These are phyloP conservation scores for Aspergillus texensis DNA, from an alignment of 2,329 filamentous ascomycete species.

Conservation along the genomic window DNA sequence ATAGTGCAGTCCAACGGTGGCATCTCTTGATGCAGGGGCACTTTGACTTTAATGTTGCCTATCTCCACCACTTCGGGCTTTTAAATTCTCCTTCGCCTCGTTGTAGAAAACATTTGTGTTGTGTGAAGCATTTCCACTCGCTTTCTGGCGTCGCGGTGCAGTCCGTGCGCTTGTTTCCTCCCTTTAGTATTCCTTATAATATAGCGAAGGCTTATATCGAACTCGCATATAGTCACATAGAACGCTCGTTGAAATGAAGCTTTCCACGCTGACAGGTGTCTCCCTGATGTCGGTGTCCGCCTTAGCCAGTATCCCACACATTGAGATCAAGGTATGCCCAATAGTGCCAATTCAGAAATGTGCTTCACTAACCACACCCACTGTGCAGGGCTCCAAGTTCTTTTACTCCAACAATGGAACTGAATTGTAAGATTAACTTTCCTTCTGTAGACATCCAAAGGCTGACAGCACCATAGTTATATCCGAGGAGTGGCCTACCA, in stretches of 20 bases:
- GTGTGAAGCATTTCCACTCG: neutral
- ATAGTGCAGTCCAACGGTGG: neutral
- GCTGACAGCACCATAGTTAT: conserved; percentile 54
- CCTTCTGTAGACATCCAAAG: neutral
- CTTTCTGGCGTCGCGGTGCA: neutral
- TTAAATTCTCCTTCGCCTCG: neutral
- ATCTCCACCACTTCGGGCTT: neutral
- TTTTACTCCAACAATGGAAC: neutral
- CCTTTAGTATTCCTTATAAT: neutral
- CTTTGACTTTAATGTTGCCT: neutral
- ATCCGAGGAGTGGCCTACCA: conserved; percentile 96
- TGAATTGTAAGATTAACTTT: neutral
- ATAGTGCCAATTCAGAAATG: neutral
- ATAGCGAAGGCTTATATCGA: neutral
- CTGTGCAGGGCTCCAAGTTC: neutral
- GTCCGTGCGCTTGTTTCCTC: neutral
- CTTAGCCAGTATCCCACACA: neutral
- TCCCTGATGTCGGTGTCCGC: neutral
- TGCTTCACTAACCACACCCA: neutral
- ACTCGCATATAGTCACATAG: neutral
- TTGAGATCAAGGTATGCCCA: neutral
- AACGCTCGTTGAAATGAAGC: neutral
- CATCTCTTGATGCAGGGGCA: neutral
- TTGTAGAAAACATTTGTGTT: neutral
- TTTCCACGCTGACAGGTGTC: neutral